A percentile compares a stretch with the other conserved stretches of the same genome.
Conservation (phyloP, 1,139 yeast species). For the Pichia sp. region DNA sequence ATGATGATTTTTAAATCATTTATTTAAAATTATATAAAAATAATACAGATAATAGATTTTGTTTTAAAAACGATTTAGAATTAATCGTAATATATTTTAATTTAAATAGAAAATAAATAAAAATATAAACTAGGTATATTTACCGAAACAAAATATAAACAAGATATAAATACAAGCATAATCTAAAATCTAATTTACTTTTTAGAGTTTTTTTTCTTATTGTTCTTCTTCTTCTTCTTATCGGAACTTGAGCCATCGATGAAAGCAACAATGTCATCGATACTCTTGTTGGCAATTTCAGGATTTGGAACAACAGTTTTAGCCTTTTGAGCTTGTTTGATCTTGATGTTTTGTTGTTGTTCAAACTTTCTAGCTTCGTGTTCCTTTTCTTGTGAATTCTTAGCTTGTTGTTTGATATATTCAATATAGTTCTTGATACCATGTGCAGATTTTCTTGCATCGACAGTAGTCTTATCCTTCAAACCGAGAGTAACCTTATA, state of each 20-base stretch:
- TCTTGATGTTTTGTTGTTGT: constrained; percentile 23
- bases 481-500: constrained; percentile 57
- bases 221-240: constrained; percentile 27
- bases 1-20: constrained; percentile 35
- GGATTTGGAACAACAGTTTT: constrained; percentile 41
- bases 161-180: constrained; percentile 1
- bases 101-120: background rate
- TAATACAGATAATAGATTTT: too few relatives aligned
- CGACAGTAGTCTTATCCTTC: constrained; percentile 55
- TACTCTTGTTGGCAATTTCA: constrained; percentile 51
- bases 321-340: constrained; percentile 28
- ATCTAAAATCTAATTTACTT: constrained; percentile 18
- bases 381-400: constrained; percentile 18
- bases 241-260: constrained; percentile 47
- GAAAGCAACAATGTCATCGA: constrained; percentile 62
- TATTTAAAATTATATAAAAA: background rate
- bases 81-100: background rate
- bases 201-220: constrained; percentile 28
- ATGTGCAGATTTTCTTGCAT: constrained; percentile 56
- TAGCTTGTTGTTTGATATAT: constrained; percentile 20
- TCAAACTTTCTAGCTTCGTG: constrained; percentile 27
- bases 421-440: constrained; percentile 39
- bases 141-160: too few relatives aligned
- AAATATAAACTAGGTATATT: constrained; percentile 12
- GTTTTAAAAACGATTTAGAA: too few relatives aligned